A percentile compares a stretch with the other conserved stretches of the same genome.
These are phyloP conservation scores for Phyllosticta citrichinensis DNA, from an alignment of 2,329 filamentous ascomycete species.

Conservation along the genomic window DNA sequence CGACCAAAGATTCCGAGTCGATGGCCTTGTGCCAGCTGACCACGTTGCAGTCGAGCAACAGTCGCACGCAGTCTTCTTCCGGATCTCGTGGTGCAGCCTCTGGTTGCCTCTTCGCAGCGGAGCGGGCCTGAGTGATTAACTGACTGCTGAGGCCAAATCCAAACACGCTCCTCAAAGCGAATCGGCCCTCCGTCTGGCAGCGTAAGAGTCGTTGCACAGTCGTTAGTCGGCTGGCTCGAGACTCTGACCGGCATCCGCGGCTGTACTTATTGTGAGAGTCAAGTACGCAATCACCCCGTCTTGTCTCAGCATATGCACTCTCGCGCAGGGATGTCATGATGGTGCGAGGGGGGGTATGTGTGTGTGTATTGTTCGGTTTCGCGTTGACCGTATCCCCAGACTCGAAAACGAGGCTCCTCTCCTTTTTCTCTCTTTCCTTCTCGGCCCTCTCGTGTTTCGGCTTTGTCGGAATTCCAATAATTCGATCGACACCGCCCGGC, in stretches of 20 bases:
- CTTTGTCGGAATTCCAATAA: not conserved
- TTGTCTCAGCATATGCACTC: not conserved
- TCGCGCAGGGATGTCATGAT: not conserved
- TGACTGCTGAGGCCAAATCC: too few relatives aligned
- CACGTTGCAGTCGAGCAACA: conserved; percentile 8
- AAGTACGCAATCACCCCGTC: not conserved
- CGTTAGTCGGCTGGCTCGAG: not conserved
- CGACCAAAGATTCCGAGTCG: conserved; percentile 2
- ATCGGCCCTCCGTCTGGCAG: conserved; percentile 7
- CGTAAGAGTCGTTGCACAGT: conserved; percentile 1
- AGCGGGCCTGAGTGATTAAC: too few relatives aligned
- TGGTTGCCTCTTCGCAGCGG: conserved; percentile 4
- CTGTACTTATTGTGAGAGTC: not conserved
- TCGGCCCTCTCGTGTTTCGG: not conserved
- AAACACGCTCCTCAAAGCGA: not conserved
- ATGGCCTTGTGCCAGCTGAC: conserved; percentile 11
- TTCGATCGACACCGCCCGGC: not conserved
- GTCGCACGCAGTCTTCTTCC: conserved; percentile 3
- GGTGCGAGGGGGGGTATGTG: not conserved
- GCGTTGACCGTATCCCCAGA: not conserved
- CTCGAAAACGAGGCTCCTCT: too few relatives aligned
- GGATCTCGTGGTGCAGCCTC: conserved; percentile 10
- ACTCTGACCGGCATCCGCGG: not conserved
- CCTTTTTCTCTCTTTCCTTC: too few relatives aligned
- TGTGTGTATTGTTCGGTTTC: not conserved